Evolutionary conservation across 768 basidiomycete genomes (phyloP).

Genomic region (Favolaschia claudopus): DNA sequence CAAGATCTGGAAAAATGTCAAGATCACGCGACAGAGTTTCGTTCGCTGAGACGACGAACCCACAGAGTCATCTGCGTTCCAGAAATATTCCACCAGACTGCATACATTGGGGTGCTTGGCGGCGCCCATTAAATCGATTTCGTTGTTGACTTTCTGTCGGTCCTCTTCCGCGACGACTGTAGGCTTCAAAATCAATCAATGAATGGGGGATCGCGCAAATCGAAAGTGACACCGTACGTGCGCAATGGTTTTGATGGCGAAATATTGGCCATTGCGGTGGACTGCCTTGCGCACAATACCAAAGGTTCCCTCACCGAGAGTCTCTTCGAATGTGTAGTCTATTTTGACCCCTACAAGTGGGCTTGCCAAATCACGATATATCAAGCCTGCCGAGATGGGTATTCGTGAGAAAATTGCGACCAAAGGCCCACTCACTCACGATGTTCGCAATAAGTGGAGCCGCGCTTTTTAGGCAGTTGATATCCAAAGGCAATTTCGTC

Average conservation of each 20-base stretch:
- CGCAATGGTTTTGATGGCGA: conserved; percentile 92
- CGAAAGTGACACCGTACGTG: conserved; percentile 55
- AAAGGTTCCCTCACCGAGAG: conserved; percentile 90
- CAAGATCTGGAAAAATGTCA: conserved; percentile 61
- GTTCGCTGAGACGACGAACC: conserved; percentile 51
- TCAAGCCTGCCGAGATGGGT: conserved; percentile 58
- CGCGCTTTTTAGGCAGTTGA: conserved; percentile 63
- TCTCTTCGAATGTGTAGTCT: conserved; percentile 66
- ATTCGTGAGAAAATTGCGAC: neutral
- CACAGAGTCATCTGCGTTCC: conserved; percentile 65
- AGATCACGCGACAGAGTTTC: neutral
- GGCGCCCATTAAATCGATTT: conserved; percentile 76
- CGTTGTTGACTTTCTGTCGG: neutral
- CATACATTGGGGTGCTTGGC: conserved; percentile 87
- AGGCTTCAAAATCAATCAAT: conserved; percentile 49
- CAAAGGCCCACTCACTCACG: conserved; percentile 67
- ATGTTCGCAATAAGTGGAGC: conserved; percentile 49
- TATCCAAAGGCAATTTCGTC: conserved; percentile 91
- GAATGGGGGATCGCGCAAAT: conserved; percentile 3
- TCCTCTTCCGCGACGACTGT: neutral
- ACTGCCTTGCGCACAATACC: conserved; percentile 88
- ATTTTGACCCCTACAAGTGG: conserved; percentile 64
- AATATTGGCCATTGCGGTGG: conserved; percentile 71
- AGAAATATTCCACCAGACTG: conserved; percentile 77
- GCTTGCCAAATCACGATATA: conserved; percentile 68